These are phyloP conservation scores for Candida easanensis DNA, from an alignment of 805 yeast genomes.

Conservation along the genomic window DNA sequence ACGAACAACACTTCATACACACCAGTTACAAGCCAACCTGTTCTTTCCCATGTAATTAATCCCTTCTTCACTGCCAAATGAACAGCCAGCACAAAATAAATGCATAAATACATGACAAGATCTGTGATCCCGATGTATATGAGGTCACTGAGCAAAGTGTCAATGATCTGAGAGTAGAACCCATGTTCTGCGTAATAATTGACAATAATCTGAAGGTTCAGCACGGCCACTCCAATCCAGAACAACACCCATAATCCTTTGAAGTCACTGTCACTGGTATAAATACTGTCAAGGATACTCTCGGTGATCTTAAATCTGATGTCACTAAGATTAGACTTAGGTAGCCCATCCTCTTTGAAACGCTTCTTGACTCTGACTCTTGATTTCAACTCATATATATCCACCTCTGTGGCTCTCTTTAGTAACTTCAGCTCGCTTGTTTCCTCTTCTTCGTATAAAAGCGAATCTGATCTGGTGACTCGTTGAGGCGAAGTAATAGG, in stretches of 20 bases:
- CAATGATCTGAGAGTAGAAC: slow-evolving; percentile 51
- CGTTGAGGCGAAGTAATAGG: background rate
- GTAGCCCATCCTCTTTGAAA: slow-evolving; percentile 24
- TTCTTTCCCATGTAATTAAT: slow-evolving; percentile 53
- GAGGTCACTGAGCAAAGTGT: slow-evolving; percentile 58
- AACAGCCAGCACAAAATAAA: slow-evolving; percentile 56
- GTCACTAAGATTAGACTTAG: slow-evolving; percentile 27
- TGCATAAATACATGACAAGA: slow-evolving; percentile 64
- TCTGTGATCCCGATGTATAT: slow-evolving; percentile 72
- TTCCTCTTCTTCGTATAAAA: background rate
- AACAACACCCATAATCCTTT: slow-evolving; percentile 79
- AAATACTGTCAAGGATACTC: slow-evolving; percentile 25
- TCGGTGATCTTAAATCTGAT: slow-evolving; percentile 19
- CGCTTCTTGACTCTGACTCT: slow-evolving; percentile 18
- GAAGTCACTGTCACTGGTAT: slow-evolving; percentile 35
- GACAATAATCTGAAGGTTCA: slow-evolving; percentile 48
- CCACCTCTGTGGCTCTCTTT: slow-evolving; percentile 18
- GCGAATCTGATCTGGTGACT: background rate
- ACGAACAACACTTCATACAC: slow-evolving; percentile 55
- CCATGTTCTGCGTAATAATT: slow-evolving; percentile 50
- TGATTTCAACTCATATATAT: slow-evolving; percentile 20
- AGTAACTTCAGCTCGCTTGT: slow-evolving; percentile 2
- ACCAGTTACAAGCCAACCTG: slow-evolving; percentile 65
- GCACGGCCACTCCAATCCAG: slow-evolving; percentile 54
- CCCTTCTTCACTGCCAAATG: slow-evolving; percentile 52